Conservation (phyloP, 306 rosid species). For the Alnus glutinosa region DNA sequence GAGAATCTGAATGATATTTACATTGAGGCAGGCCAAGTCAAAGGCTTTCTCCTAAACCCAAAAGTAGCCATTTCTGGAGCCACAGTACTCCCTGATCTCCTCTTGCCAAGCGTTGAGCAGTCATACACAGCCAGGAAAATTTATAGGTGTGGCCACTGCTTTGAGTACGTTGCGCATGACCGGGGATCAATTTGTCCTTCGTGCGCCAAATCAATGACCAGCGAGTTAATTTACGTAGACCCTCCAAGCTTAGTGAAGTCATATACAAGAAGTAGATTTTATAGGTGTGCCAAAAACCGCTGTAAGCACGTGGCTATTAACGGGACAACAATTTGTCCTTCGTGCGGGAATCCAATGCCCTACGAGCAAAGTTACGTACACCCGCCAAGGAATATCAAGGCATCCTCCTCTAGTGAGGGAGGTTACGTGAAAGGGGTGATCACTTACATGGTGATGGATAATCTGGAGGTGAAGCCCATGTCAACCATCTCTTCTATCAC, state of each 20-base stretch:
- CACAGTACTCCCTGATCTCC: neutral
- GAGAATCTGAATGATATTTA: slow-evolving; percentile 3
- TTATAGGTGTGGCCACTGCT: too few relatives aligned
- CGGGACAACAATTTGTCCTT: too few relatives aligned
- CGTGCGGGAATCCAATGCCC: neutral
- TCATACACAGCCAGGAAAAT: neutral
- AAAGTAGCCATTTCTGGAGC: neutral
- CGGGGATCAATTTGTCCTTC: too few relatives aligned
- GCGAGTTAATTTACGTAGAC: too few relatives aligned
- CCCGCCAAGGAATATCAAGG: neutral
- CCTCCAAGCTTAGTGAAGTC: too few relatives aligned
- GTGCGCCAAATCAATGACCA: too few relatives aligned
- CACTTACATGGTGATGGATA: slow-evolving; percentile 42
- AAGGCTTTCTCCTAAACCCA: slow-evolving; percentile 4
- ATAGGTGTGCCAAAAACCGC: too few relatives aligned
- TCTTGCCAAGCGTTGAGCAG: neutral
- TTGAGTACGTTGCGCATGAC: too few relatives aligned
- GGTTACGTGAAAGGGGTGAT: slow-evolving; percentile 33
- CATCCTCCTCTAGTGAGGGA: neutral
- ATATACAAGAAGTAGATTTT: too few relatives aligned
- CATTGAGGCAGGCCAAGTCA: neutral
- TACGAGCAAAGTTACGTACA: neutral
- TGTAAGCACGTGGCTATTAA: too few relatives aligned
- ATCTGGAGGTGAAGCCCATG: slow-evolving; percentile 35
- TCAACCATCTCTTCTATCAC: slow-evolving; percentile 16